Conservation (phyloP, 2,329 filamentous ascomycete species). For the Aureobasidium zeae region DNA sequence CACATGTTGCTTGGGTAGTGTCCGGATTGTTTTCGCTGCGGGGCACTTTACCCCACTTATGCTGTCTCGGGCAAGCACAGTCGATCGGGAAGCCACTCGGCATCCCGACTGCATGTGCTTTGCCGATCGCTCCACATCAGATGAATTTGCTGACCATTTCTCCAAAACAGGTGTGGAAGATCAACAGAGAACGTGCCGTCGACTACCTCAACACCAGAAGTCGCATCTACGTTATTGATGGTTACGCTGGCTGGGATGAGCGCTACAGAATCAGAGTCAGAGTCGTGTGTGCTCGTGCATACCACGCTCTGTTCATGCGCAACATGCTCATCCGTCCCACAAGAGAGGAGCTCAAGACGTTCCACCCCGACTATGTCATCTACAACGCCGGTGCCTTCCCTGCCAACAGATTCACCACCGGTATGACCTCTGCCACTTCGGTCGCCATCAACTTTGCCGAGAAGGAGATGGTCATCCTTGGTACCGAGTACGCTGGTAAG, state of each 20-base stretch:
- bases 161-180: conserved; percentile 77
- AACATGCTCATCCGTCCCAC: conserved; percentile 99
- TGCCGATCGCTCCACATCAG: conserved; percentile 5
- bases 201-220: conserved; percentile 99
- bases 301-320: conserved; percentile 99
- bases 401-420: conserved; percentile 93
- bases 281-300: conserved; percentile 95
- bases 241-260: conserved; percentile 96
- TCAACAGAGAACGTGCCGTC: conserved; percentile 96
- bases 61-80: conserved; percentile 25
- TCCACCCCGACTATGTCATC: conserved; percentile 99
- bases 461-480: conserved; percentile 99
- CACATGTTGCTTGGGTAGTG: conserved; percentile 5
- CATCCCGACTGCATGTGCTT: conserved; percentile 5
- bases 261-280: conserved; percentile 96
- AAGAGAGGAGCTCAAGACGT: conserved; percentile 85
- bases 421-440: conserved; percentile 97
- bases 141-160: conserved; percentile 20
- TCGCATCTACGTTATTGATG: conserved; percentile 97
- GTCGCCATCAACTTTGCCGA: conserved; percentile 98
- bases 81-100: conserved; percentile 8
- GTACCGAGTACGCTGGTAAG: conserved; percentile 98
- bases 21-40: conserved; percentile 15
- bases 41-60: conserved; percentile 14
- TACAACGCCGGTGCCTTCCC: conserved; percentile 99